Evolutionary conservation across 208 protist genomes (phyloP).

Genomic region (Strigomonas culicis): DNA sequence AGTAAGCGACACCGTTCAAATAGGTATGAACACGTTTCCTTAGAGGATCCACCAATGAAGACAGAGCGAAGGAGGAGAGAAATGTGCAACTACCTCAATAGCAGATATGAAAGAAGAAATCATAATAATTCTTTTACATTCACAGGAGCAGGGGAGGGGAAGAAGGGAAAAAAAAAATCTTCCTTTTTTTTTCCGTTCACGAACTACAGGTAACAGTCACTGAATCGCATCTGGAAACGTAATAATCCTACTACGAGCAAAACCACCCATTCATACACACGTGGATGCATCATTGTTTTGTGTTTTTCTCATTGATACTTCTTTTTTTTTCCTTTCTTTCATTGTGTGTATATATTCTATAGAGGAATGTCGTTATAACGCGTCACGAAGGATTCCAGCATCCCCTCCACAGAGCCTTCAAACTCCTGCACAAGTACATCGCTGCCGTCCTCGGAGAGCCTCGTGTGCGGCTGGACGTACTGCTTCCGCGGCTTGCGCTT

Average conservation of each 20-base stretch:
- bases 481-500: conserved; percentile 86
- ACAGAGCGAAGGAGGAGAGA: background rate
- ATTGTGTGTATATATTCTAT: conserved; percentile 17
- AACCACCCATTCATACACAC: background rate
- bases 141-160: background rate
- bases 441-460: conserved; percentile 25
- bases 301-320: background rate
- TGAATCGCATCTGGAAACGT: no score
- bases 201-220: background rate
- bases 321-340: background rate
- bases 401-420: conserved; percentile 43
- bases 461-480: conserved; percentile 83
- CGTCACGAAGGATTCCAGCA: conserved; percentile 42
- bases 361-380: conserved; percentile 58
- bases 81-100: background rate
- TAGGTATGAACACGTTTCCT: background rate
- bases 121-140: background rate
- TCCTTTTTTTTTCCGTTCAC: background rate
- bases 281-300: background rate
- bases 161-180: background rate
- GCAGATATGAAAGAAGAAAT: background rate
- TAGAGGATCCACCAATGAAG: background rate
- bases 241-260: background rate
- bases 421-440: conserved; percentile 56
- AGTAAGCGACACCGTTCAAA: background rate